These are phyloP conservation scores for Stagonosporopsis cucurbitacearum DNA, from an alignment of 2,329 filamentous ascomycete species.

Conservation along the genomic window DNA sequence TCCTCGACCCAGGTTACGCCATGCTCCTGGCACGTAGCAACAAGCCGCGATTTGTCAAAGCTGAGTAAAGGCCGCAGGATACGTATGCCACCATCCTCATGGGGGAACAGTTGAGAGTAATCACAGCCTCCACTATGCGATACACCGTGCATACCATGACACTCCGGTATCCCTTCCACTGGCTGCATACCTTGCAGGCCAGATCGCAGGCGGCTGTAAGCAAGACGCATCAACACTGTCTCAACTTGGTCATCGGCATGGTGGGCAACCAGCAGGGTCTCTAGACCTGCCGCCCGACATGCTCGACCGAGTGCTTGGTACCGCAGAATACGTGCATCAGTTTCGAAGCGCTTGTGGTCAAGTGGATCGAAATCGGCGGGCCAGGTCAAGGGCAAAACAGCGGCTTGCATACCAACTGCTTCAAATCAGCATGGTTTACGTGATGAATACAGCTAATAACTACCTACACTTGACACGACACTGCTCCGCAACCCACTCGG, in stretches of 20 bases:
- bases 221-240: slow-evolving; percentile 81
- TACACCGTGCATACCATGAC: slow-evolving; percentile 74
- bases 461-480: slow-evolving; percentile 54
- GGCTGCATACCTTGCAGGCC: slow-evolving; percentile 74
- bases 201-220: slow-evolving; percentile 69
- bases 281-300: slow-evolving; percentile 61
- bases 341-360: slow-evolving; percentile 73
- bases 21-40: slow-evolving; percentile 74
- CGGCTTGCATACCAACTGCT: slow-evolving; percentile 39
- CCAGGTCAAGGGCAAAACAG: slow-evolving; percentile 50
- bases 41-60: slow-evolving; percentile 76
- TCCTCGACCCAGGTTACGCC: slow-evolving; percentile 82
- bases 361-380: slow-evolving; percentile 46
- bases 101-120: background rate
- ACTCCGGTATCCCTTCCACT: slow-evolving; percentile 79
- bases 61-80: slow-evolving; percentile 73
- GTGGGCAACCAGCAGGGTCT: slow-evolving; percentile 77
- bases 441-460: background rate
- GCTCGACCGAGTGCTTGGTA: slow-evolving; percentile 73
- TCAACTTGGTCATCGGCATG: slow-evolving; percentile 92
- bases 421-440: slow-evolving; percentile 15
- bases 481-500: slow-evolving; percentile 57
- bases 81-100: slow-evolving; percentile 71
- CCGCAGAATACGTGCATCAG: slow-evolving; percentile 72
- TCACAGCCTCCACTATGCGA: slow-evolving; percentile 50